Conservation (phyloP, 768 basidiomycete genomes). For the Auricularia cornea region DNA sequence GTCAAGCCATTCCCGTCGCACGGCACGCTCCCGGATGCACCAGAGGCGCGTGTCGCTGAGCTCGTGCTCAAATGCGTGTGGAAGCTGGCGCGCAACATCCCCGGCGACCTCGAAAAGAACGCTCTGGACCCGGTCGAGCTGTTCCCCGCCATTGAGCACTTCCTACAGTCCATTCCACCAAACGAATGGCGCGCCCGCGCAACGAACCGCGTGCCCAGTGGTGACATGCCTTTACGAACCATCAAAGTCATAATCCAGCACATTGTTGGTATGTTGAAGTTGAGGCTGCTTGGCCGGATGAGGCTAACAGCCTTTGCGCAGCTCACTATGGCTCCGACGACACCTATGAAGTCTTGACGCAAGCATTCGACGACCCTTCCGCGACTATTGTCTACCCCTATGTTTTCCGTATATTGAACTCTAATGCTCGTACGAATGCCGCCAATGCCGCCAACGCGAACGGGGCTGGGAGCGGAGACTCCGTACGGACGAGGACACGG, state of each 20-base stretch:
- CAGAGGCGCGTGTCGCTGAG: constrained; percentile 84
- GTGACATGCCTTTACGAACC: constrained; percentile 95
- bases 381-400: constrained; percentile 96
- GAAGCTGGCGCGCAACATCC: constrained; percentile 93
- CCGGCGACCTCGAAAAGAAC: constrained; percentile 76
- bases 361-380: constrained; percentile 91
- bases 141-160: constrained; percentile 88
- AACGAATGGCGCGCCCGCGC: constrained; percentile 94
- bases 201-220: constrained; percentile 84
- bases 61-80: constrained; percentile 94
- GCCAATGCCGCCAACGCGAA: constrained; percentile 13
- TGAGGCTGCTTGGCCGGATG: not conserved
- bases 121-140: constrained; percentile 80
- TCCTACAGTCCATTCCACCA: constrained; percentile 86
- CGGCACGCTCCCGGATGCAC: constrained; percentile 63
- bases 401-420: constrained; percentile 84
- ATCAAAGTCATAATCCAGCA: constrained; percentile 99
- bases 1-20: constrained; percentile 75
- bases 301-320: constrained; percentile 17
- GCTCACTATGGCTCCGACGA: constrained; percentile 74
- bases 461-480: not conserved
- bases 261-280: constrained; percentile 68
- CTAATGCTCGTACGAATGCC: constrained; percentile 28
- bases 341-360: constrained; percentile 83
- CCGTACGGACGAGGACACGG: not conserved